A percentile compares a stretch with the other conserved stretches of the same genome.
Evolutionary conservation across 345 rosid genomes (phyloP).

Genomic region (Populus deltoides): DNA sequence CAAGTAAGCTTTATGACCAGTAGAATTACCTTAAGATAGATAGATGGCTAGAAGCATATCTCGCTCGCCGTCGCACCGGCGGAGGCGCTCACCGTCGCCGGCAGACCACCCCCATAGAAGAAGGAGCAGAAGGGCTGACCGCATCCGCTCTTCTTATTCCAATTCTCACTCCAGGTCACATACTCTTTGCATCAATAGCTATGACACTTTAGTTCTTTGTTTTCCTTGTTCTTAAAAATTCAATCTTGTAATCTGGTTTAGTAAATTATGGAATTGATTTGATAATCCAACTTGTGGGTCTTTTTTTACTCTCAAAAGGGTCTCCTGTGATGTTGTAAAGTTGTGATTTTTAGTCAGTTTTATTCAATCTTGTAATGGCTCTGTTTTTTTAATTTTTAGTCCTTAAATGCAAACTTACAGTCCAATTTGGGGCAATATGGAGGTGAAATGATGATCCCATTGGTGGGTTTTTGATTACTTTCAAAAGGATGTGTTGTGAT

Average conservation of each 20-base stretch:
- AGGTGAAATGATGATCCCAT: background rate
- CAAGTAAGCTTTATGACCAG: too few relatives aligned
- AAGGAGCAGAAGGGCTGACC: conserved; percentile 42
- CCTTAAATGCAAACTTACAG: background rate
- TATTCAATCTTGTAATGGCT: background rate
- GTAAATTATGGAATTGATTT: background rate
- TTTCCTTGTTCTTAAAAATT: background rate
- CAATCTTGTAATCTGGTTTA: background rate
- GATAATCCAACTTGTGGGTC: background rate
- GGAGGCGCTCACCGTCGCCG: conserved; percentile 43
- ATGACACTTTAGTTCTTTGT: background rate
- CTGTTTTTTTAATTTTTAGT: background rate
- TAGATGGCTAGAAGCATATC: conserved; percentile 56
- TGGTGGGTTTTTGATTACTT: background rate
- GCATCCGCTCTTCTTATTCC: conserved; percentile 39
- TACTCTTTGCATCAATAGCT: background rate
- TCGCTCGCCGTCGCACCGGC: conserved; percentile 63
- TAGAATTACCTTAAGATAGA: background rate
- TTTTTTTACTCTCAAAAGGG: background rate
- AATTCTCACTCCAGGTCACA: conserved; percentile 36
- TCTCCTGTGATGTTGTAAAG: background rate
- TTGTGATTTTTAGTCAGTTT: background rate
- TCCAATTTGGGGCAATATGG: background rate
- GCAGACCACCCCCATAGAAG: conserved; percentile 35
- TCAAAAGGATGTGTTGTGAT: background rate